Conservation (phyloP, 2,329 filamentous ascomycete genomes). For the Aureobasidium sp. region DNA sequence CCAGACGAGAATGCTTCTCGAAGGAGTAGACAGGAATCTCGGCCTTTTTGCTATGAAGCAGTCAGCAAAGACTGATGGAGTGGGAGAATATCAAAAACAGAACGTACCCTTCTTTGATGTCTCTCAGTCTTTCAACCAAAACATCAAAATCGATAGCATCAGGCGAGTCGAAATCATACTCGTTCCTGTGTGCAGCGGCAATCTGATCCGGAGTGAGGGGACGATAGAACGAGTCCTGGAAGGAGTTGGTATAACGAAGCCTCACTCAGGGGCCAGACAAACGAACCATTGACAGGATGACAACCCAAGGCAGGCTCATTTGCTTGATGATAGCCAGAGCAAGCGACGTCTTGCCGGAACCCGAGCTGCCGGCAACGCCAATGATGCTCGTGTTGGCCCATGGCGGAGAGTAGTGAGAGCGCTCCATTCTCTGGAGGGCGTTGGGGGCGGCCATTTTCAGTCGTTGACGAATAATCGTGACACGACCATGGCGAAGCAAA, state of each 20-base stretch:
- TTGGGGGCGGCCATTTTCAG: slow-evolving; percentile 11
- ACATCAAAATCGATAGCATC: slow-evolving; percentile 92
- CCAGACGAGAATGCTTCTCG: slow-evolving; percentile 73
- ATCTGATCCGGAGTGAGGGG: slow-evolving; percentile 73
- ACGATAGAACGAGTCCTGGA: slow-evolving; percentile 95
- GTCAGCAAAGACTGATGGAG: slow-evolving; percentile 15
- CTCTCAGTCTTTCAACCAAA: slow-evolving; percentile 68
- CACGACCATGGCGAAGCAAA: slow-evolving; percentile 12
- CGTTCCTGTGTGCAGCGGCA: slow-evolving; percentile 73
- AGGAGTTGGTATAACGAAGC: slow-evolving; percentile 1
- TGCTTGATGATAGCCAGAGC: slow-evolving; percentile 85
- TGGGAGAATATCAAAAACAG: not conserved
- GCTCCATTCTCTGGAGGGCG: slow-evolving; percentile 19
- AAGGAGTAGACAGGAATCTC: slow-evolving; percentile 96
- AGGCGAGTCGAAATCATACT: slow-evolving; percentile 94
- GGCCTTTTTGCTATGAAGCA: slow-evolving; percentile 60
- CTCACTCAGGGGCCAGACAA: slow-evolving; percentile 2
- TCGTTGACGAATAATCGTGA: slow-evolving; percentile 11
- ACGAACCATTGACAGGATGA: slow-evolving; percentile 88
- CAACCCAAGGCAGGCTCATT: slow-evolving; percentile 92
- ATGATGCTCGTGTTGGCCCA: slow-evolving; percentile 97
- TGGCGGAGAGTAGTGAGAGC: slow-evolving; percentile 78
- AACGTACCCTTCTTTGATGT: slow-evolving; percentile 83
- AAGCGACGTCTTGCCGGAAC: slow-evolving; percentile 90
- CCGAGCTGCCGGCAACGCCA: slow-evolving; percentile 89